A percentile compares a stretch with the other conserved stretches of the same genome.
Conservation (phyloP, 352 stramenopile genomes). For the Globisporangium perplexum region DNA sequence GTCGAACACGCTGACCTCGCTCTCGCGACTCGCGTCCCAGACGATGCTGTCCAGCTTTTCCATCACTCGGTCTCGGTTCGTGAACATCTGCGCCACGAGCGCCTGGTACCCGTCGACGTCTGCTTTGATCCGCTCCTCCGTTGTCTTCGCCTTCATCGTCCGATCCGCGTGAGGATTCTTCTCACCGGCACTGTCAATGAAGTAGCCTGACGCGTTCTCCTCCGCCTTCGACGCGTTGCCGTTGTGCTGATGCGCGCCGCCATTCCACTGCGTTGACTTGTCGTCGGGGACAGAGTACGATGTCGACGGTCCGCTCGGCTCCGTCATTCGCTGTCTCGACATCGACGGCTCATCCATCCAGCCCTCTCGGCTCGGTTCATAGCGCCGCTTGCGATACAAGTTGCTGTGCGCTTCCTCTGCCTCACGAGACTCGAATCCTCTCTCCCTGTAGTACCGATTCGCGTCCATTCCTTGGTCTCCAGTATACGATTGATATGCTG, state of each 20-base stretch:
- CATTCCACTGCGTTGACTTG: neutral
- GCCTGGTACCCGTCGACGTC: constrained; percentile 58
- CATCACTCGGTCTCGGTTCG: constrained; percentile 33
- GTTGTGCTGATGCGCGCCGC: neutral
- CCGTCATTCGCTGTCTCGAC: neutral
- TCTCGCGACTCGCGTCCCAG: constrained; percentile 29
- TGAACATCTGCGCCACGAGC: constrained; percentile 48
- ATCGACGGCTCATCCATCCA: constrained; percentile 1
- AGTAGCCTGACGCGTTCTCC: constrained; percentile 2
- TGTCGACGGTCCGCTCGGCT: neutral
- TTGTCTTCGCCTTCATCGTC: constrained; percentile 15
- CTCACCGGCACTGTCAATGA: constrained; percentile 43
- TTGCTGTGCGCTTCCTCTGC: neutral
- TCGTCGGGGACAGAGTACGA: neutral
- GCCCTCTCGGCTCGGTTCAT: constrained; percentile 12
- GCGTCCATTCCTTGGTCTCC: constrained; percentile 3
- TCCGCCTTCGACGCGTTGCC: neutral
- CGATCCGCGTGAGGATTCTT: constrained; percentile 13
- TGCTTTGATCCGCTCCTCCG: constrained; percentile 27
- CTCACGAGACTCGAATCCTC: neutral
- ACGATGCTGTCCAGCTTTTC: constrained; percentile 24
- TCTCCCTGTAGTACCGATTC: neutral
- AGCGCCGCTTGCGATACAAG: constrained; percentile 11
- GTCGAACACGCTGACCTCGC: constrained; percentile 14
- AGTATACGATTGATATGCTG: neutral